phyloP scores from a whole-genome alignment of 495 filamentous ascomycete genomes.

The Neurospora intermedia region DNA sequence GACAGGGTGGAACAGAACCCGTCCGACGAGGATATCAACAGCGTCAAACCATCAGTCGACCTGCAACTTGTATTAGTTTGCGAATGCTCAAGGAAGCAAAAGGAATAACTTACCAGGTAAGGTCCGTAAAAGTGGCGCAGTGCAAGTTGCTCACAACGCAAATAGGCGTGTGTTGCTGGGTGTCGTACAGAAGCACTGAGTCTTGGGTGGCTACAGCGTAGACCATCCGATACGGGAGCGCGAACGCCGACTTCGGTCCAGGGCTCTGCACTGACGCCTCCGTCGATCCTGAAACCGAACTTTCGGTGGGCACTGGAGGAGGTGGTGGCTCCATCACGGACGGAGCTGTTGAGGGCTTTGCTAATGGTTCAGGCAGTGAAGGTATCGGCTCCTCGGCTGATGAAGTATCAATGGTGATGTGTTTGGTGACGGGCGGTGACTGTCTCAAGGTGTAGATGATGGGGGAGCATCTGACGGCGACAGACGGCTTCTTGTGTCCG shows the following conservation, averaged over 20 bases:
- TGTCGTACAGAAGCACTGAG: conserved; percentile 92
- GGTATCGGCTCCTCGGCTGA: conserved; percentile 75
- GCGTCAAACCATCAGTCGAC: conserved; percentile 83
- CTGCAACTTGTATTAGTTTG: conserved; percentile 39
- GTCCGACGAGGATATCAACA: conserved; percentile 94
- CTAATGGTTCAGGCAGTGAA: conserved; percentile 70
- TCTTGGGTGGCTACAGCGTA: conserved; percentile 98
- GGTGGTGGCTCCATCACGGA: conserved; percentile 84
- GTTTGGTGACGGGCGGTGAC: conserved; percentile 55
- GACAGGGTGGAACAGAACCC: conserved; percentile 91
- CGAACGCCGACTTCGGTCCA: conserved; percentile 61
- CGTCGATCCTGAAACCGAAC: conserved; percentile 27
- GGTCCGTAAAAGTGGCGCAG: conserved; percentile 92
- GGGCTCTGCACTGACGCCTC: conserved; percentile 41
- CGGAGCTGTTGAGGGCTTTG: conserved; percentile 43
- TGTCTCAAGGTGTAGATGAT: conserved; percentile 75
- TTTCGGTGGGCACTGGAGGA: conserved; percentile 37
- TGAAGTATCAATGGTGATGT: conserved; percentile 91
- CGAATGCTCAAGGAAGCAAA: neutral
- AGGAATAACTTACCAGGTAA: conserved; percentile 64
- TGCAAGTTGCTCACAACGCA: conserved; percentile 94
- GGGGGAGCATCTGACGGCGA: conserved; percentile 90
- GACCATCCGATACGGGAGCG: conserved; percentile 82
- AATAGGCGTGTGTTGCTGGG: conserved; percentile 87
- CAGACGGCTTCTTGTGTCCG: conserved; percentile 96